Evolutionary conservation across 192 early-diverging fungal genomes (phyloP), one percentile per base, ranked within the genome.

Genomic region (Ambispora gerdemannii): DNA sequence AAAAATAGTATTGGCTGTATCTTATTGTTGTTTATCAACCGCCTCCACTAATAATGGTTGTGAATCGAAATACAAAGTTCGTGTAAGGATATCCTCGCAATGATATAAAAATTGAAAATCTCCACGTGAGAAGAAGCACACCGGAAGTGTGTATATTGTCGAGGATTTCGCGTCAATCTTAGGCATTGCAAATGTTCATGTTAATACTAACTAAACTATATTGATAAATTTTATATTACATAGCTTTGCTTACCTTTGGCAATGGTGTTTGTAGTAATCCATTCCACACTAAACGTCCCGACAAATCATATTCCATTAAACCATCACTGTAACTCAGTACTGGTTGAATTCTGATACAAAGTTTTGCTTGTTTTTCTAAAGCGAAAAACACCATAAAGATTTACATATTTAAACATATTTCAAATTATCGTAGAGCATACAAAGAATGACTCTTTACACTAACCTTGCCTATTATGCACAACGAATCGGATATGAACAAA

Each of bases 61-160:
- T 59, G 81, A 77, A 58, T 84, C 84, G 74, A 81, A 84, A 60
- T 80, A 79, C 2, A 81, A 75, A 28, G 78, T 52, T 15, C 83
- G 76, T 8, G 81, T 76, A 60, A 74, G 71, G 22, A 86, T 81
- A 67, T 86, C 83, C 55, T 86, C 81, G 25, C 77, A 81, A 53
- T 86, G 84, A 61, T 83, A 84, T 3, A 86, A 67, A 22, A 86
- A 76, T 66, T 84, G 78, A 68, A 77, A 86, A 56, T 83, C 75
- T 55, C 84, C 84, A 32, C 80, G 73, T 36, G 81, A 81, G 52
- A 83, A 76, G 60, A 84, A 86, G 67, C 81, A 84, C 8, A 86
- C 70, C 0, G 84, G 84, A 15, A 86, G 25, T 8, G 71, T 56
- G 73, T 84, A 78, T 8, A 63, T 76, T n/a, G 73, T 77, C 34